Evolutionary conservation across 805 yeast species (phyloP).

Genomic region (Candida suzukii): DNA sequence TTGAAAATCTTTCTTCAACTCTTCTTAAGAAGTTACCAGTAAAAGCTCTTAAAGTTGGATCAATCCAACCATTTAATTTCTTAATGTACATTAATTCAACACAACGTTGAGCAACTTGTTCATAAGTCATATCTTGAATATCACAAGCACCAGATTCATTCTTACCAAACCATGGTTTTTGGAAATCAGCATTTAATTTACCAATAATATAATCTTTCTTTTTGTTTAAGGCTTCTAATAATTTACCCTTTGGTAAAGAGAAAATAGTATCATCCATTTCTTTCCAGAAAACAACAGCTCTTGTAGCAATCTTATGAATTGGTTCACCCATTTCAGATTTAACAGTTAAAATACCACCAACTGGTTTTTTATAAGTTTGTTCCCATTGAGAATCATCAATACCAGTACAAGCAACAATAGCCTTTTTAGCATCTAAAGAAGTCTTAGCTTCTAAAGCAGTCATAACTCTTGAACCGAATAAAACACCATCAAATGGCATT

Average conservation of each 20-base stretch:
- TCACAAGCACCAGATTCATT: constrained; percentile 77
- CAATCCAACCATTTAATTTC: constrained; percentile 82
- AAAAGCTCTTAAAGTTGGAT: constrained; percentile 75
- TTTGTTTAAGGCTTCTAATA: constrained; percentile 70
- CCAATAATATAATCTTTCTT: constrained; percentile 83
- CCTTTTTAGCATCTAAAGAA: constrained; percentile 86
- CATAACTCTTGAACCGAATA: constrained; percentile 96
- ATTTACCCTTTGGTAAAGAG: constrained; percentile 81
- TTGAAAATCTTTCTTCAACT: constrained; percentile 92
- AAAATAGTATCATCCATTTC: constrained; percentile 94
- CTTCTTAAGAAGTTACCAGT: constrained; percentile 84
- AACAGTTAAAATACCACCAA: constrained; percentile 96
- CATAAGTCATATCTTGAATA: constrained; percentile 91
- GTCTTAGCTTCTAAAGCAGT: constrained; percentile 94
- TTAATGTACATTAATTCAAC: constrained; percentile 84
- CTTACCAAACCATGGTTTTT: constrained; percentile 95
- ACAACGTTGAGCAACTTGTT: constrained; percentile 80
- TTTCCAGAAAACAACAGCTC: constrained; percentile 96
- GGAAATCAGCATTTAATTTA: constrained; percentile 88
- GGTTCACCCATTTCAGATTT: constrained; percentile 99
- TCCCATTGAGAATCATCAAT: constrained; percentile 89
- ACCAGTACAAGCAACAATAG: constrained; percentile 88
- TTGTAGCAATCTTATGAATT: constrained; percentile 95
- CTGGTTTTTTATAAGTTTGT: constrained; percentile 84
- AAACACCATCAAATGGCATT: constrained; percentile 98